A percentile compares a stretch with the other conserved stretches of the same genome.
Conservation (phyloP, 202 grass and related monocot genomes). For the Panicum hallii region DNA sequence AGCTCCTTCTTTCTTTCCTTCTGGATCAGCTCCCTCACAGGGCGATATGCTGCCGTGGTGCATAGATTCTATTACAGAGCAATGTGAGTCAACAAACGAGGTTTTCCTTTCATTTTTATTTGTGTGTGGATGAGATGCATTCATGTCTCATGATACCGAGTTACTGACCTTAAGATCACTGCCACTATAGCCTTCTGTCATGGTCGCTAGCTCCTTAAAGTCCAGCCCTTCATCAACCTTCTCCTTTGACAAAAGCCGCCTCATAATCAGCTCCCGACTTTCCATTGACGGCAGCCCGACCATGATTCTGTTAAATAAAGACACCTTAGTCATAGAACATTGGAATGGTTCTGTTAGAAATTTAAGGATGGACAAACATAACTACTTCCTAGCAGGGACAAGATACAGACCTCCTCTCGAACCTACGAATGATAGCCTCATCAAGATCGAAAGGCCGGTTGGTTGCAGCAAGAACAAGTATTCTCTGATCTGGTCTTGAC, state of each 20-base stretch:
- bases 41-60: slow-evolving; percentile 90
- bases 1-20: slow-evolving; percentile 89
- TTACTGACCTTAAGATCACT: slow-evolving; percentile 95
- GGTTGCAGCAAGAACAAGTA: slow-evolving; percentile 95
- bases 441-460: slow-evolving; percentile 98
- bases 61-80: slow-evolving; percentile 71
- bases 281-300: slow-evolving; percentile 82
- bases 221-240: slow-evolving; percentile 70
- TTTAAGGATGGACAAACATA: background rate
- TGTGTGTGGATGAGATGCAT: background rate
- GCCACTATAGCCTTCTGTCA: slow-evolving; percentile 97
- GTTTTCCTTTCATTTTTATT: background rate
- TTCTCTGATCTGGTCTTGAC: slow-evolving; percentile 78
- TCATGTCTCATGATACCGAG: slow-evolving; percentile 40
- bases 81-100: background rate
- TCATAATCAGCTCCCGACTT: slow-evolving; percentile 87
- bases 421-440: slow-evolving; percentile 98
- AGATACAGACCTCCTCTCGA: slow-evolving; percentile 82
- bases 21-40: slow-evolving; percentile 96
- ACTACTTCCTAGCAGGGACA: background rate
- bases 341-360: slow-evolving; percentile 4
- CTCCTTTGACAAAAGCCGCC: slow-evolving; percentile 85
- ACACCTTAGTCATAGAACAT: slow-evolving; percentile 30
- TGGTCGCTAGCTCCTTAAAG: slow-evolving; percentile 84
- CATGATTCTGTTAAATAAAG: slow-evolving; percentile 80